phyloP scores from a whole-genome alignment of 768 basidiomycete species.

The Leccinum obscurum region DNA sequence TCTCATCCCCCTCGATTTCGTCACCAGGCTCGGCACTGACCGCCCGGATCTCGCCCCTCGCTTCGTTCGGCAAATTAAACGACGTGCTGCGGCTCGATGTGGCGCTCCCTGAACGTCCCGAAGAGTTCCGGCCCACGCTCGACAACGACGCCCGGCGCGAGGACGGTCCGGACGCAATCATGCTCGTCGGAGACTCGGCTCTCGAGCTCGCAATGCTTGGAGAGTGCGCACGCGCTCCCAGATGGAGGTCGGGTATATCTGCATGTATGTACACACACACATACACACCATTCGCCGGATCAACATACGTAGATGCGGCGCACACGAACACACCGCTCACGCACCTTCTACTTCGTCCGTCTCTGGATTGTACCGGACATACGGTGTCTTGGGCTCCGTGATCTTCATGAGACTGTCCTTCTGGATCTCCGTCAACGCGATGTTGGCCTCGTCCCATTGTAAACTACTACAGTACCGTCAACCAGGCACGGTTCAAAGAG shows the following conservation, averaged over 20 bases:
- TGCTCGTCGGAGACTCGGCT: slow-evolving; percentile 57
- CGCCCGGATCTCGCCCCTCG: slow-evolving; percentile 56
- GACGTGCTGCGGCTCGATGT: slow-evolving; percentile 80
- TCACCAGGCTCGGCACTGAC: slow-evolving; percentile 43
- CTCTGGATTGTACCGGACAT: slow-evolving; percentile 86
- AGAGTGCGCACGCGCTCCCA: slow-evolving; percentile 40
- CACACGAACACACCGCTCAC: slow-evolving; percentile 12
- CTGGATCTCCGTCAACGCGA: slow-evolving; percentile 88
- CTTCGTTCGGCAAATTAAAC: slow-evolving; percentile 76
- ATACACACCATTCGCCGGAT: neutral
- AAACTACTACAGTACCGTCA: slow-evolving; percentile 48
- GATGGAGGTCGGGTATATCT: slow-evolving; percentile 85
- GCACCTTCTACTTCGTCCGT: slow-evolving; percentile 84
- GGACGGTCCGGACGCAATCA: slow-evolving; percentile 63
- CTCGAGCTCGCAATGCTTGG: slow-evolving; percentile 43
- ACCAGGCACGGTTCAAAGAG: neutral
- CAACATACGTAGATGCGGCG: neutral
- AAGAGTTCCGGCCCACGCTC: slow-evolving; percentile 52
- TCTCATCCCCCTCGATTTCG: slow-evolving; percentile 74
- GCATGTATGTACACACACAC: neutral
- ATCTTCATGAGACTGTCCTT: slow-evolving; percentile 99
- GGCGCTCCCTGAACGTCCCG: slow-evolving; percentile 61
- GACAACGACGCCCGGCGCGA: slow-evolving; percentile 77
- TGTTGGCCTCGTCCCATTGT: slow-evolving; percentile 95
- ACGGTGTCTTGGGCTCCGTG: slow-evolving; percentile 96